A percentile compares a stretch with the other conserved stretches of the same genome.
Evolutionary conservation across 2,329 filamentous ascomycete species (phyloP).

Genomic region (Neopestalotiopsis rosae): DNA sequence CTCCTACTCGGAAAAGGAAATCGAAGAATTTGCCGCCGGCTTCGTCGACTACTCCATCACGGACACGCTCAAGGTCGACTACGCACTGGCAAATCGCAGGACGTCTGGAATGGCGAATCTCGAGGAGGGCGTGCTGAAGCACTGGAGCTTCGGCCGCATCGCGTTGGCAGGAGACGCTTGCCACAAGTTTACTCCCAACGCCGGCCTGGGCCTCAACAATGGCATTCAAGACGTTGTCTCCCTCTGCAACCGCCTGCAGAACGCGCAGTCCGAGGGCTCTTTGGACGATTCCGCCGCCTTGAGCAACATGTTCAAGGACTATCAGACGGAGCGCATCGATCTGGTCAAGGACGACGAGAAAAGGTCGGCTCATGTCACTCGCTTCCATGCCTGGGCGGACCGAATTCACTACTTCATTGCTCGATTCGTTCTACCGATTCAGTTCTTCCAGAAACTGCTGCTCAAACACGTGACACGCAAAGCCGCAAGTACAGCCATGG

Average conservation of each 20-base stretch:
- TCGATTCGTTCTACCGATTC: background rate
- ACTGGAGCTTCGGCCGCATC: conserved; percentile 18
- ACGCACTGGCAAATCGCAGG: background rate
- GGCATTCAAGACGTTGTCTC: conserved; percentile 16
- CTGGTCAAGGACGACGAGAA: background rate
- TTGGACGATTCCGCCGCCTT: background rate
- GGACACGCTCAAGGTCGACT: background rate
- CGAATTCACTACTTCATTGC: background rate
- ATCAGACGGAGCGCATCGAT: background rate
- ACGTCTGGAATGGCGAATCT: conserved; percentile 10
- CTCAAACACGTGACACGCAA: background rate
- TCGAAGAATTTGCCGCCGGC: conserved; percentile 30
- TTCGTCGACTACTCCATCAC: conserved; percentile 33
- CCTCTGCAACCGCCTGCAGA: background rate
- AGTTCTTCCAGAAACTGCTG: background rate
- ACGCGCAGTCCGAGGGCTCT: background rate
- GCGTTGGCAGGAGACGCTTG: conserved; percentile 21
- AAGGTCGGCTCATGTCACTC: background rate
- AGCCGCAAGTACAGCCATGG: background rate
- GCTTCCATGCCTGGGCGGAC: background rate
- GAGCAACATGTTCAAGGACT: background rate
- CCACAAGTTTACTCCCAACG: conserved; percentile 20
- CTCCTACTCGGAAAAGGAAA: conserved; percentile 32
- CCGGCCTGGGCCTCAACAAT: conserved; percentile 20
- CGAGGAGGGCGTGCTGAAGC: conserved; percentile 20